Evolutionary conservation across 1,284 basidiomycete species (phyloP), one percentile per base, ranked within the genome.

Genomic region (Apiotrichum laibachii): DNA sequence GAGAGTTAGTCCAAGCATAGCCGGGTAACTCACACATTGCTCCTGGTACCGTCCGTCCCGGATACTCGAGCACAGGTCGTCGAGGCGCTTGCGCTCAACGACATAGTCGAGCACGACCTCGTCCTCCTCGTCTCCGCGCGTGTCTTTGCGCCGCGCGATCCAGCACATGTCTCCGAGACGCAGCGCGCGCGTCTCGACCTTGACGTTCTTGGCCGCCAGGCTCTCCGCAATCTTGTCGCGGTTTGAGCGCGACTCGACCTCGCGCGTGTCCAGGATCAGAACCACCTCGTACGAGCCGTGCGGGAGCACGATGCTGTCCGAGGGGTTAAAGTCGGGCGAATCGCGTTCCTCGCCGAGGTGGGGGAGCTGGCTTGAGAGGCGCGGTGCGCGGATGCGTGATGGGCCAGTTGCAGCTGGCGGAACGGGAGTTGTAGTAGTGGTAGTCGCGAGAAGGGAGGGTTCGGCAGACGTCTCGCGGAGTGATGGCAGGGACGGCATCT

Each of bases 31-130:
- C 61, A 81, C 82, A 73, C 84, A 84, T 64, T 85, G 84, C 57
- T 83, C 82, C 55, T 75, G 73, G 67, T 83, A 85, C 19, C 84
- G 70, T 6, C 82, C 81, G 60, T 84, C 84, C 22, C 75, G 69
- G 57, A 85, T 81, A 50, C 81, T 82, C 11, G 60, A 67, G 35
- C 76, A 76, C 47, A 85, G 62, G 71, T 85, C 83, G 57, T 84
- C 83, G 21, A 84, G 69, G 19, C 83, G 64, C 65, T 85, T 85
- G 51, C 83, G 71, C 72, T 85, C 84, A 5, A 82, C 77, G 12
- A 84, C 81, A 55, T 79, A 82, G 62, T 85, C 82, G 42, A 85
- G 70, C 18, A 83, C 81, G 59, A 81, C 80, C 55, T 84, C 82
- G 45, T 76, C 72, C 42, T 76, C 76, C 45, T 73, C 72, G 5